A percentile compares a stretch with the other conserved stretches of the same genome.
Conservation (phyloP, 345 rosid species). For the Lumnitzera littorea region DNA sequence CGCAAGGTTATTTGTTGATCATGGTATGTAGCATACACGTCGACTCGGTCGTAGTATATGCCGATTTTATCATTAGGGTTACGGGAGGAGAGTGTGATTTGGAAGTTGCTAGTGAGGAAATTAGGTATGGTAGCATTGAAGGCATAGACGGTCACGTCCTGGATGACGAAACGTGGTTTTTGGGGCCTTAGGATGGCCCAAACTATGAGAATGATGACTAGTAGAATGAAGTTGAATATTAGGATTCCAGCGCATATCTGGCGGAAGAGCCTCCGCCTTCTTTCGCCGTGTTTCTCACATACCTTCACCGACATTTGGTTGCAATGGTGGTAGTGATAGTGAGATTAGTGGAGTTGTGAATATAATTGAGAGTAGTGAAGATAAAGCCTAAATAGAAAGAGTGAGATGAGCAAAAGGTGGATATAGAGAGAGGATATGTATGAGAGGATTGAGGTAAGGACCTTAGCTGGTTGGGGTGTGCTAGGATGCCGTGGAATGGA, state of each 20-base stretch:
- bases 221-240: conserved; percentile 42
- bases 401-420: neutral
- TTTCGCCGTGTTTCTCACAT: conserved; percentile 36
- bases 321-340: neutral
- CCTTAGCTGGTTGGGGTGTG: neutral
- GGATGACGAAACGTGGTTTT: conserved; percentile 80
- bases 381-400: neutral
- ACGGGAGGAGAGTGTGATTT: conserved; percentile 68
- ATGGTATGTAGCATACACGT: conserved; percentile 59
- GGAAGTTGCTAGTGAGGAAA: conserved; percentile 66
- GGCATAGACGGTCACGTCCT: conserved; percentile 81
- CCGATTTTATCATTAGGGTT: conserved; percentile 81
- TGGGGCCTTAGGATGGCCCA: conserved; percentile 88
- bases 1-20: conserved; percentile 75
- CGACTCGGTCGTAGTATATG: conserved; percentile 74
- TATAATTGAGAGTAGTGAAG: neutral
- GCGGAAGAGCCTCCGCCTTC: conserved; percentile 22
- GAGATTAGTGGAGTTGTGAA: neutral
- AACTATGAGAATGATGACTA: conserved; percentile 49
- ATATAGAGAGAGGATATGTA: neutral
- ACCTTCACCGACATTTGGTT: conserved; percentile 29
- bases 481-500: neutral
- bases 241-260: conserved; percentile 34
- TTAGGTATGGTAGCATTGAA: conserved; percentile 75
- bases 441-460: neutral